These are phyloP conservation scores for Melampsora americana DNA, from an alignment of 1,284 basidiomycete genomes.

Conservation along the genomic window DNA sequence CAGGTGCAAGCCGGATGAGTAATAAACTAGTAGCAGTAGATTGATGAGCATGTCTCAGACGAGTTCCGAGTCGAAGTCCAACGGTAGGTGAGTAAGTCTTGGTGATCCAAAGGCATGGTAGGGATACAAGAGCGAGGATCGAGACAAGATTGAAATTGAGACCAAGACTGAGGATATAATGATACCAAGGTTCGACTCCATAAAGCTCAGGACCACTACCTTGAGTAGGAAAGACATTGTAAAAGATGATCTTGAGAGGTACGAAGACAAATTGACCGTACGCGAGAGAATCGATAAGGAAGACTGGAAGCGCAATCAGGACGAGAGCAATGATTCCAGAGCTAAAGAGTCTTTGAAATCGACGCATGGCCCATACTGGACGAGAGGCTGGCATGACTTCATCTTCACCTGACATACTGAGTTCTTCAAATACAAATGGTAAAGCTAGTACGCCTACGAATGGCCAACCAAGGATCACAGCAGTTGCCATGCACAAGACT, in stretches of 20 bases:
- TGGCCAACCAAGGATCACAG: constrained; percentile 71
- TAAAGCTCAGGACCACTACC: constrained; percentile 82
- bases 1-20: constrained; percentile 70
- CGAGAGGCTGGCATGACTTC: constrained; percentile 60
- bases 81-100: constrained; percentile 71
- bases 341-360: constrained; percentile 52
- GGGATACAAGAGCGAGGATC: constrained; percentile 71
- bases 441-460: constrained; percentile 80
- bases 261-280: constrained; percentile 77
- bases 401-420: constrained; percentile 74
- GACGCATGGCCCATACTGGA: constrained; percentile 60
- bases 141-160: constrained; percentile 89
- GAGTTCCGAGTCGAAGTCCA: constrained; percentile 59
- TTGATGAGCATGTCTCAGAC: constrained; percentile 45
- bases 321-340: constrained; percentile 1
- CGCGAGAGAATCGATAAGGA: constrained; percentile 76
- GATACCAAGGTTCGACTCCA: constrained; percentile 80
- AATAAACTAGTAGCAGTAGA: constrained; percentile 58
- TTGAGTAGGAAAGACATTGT: constrained; percentile 76
- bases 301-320: constrained; percentile 59
- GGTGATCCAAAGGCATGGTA: constrained; percentile 76
- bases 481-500: constrained; percentile 69
- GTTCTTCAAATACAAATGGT: constrained; percentile 86
- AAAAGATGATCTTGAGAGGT: constrained; percentile 87
- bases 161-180: constrained; percentile 78